These are phyloP conservation scores for Rhizophlyctis rosea DNA, from an alignment of 192 early-diverging fungal genomes.

Conservation along the genomic window DNA sequence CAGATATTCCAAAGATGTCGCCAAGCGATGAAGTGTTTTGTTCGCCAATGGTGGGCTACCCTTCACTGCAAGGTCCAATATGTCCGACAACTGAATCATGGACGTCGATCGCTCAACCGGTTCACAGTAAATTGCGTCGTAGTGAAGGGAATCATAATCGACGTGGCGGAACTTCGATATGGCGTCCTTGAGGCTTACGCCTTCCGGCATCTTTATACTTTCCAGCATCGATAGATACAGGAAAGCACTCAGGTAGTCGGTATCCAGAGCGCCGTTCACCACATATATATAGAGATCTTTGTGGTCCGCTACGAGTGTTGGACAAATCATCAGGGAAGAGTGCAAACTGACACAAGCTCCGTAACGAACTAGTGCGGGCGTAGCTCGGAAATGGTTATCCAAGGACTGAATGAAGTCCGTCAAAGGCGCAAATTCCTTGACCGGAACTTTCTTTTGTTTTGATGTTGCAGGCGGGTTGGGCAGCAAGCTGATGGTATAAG, in stretches of 20 bases:
- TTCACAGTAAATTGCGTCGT: conserved; percentile 28
- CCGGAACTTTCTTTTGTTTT: conserved; percentile 24
- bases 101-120: neutral
- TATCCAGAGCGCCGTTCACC: conserved; percentile 50
- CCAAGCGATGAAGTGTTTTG: conserved; percentile 44
- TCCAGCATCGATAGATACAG: conserved; percentile 52
- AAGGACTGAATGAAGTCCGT: conserved; percentile 44
- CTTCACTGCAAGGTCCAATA: conserved; percentile 35
- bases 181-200: conserved; percentile 17
- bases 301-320: conserved; percentile 32
- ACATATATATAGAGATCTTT: conserved; percentile 37
- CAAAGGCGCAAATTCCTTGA: conserved; percentile 28
- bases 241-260: conserved; percentile 46
- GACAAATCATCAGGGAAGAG: conserved; percentile 35
- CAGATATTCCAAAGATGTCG: conserved; percentile 54
- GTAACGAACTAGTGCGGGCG: conserved; percentile 49
- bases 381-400: conserved; percentile 51
- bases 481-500: conserved; percentile 26
- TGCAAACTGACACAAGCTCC: conserved; percentile 49
- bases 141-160: conserved; percentile 23
- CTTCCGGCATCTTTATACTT: neutral
- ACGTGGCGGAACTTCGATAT: conserved; percentile 16
- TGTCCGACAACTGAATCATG: conserved; percentile 17
- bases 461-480: conserved; percentile 8
- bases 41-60: conserved; percentile 37